Base-by-base conservation (phyloP, 768 basidiomycete genomes). In the Sistotremastrum suecicum region DNA sequence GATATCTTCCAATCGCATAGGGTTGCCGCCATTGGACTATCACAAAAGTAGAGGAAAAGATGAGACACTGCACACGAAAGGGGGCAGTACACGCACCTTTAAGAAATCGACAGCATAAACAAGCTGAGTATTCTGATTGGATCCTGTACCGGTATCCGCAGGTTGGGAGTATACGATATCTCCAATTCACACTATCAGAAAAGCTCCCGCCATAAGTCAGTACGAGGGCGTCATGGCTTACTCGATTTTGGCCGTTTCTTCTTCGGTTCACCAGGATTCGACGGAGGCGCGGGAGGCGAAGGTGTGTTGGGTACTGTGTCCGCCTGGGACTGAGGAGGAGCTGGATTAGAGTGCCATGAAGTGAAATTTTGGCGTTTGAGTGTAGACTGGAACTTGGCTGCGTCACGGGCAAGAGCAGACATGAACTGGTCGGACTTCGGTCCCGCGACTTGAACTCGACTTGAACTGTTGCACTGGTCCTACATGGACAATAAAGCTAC, bases 161-260 rank as follows among this genome's bases (percentile, higher is more conserved):
- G 89, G 86, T 60, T 91, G 88, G 8, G 88, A 86, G 59, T 80
- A 87, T 10, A 86, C 83, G 52, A 85, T 66, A 64, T 75, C 84
- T 84, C 39, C 7, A 42, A 39, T 41, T 50, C 47, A 49, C 41
- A 41, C 51, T 38, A 45, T 49, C 43, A 29, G 31, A 41, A 8
- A 34, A 43, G 6, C 41, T 40, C 12, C 39, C 12, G 31, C 34
- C 40, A 34, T n/a, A 38, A 42, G 29, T 45, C 33, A 43, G 34
- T 34, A 45, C 50, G 41, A 42, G 37, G 10, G 39, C 28, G 35
- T 10, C 34, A 34, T 53, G 53, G 63, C 73, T 54, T 64, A 75
- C 80, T 81, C 45, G 74, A 63, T 61, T 80, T 82, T 54, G 78
- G 78, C 43, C 64, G 61, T 49, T 78, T 69, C 57, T 69, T 67